Base-by-base conservation (phyloP, 164 flowering plant species). In the Piper betle region DNA sequence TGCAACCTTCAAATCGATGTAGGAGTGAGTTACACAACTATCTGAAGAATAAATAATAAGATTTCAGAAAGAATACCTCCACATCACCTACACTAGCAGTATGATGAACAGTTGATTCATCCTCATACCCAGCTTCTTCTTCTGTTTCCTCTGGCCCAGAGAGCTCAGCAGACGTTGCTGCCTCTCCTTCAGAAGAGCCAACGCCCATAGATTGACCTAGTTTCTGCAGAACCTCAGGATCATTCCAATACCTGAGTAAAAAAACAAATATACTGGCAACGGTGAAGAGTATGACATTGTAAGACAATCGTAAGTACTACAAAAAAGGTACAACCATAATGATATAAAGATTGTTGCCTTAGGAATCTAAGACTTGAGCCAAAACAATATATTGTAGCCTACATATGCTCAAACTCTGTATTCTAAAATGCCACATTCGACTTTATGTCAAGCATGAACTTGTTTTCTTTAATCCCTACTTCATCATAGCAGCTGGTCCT, bases 121-220 rank as follows among this genome's bases (percentile, higher is more conserved):
- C 96, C 72, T 85, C 95, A 75, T 82, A 81, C 33, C 69, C 88
- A 52, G 61, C 58, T 61, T 72, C 76, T 64, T 84, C 92, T 53
- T 82, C 91, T 12, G 75, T 71, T 62, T 83, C 91, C 39, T 82
- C 95, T 61, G 71, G 72, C 20, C 71, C 80, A 69, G 83, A 63
- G 55, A 65, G 67, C 37, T 74, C 91, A 72, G 85, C 72, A 63
- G 89, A 77, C 64, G 82, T 63, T 15, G 81, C 75, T 54, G 74
- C 76, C 60, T 87, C 96, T 38, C 81, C 90, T 38, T 80, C 90
- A 19, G 81, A 8, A 71, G 68, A 83, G 15, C 88, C 83, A 66
- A 86, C 76, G 59, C 98, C 97, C 94, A 90, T 90, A 39, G 97
- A 96, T 77, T 91, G 91, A 13, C 98, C 96, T 67, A 91, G 64